phyloP scores from a whole-genome alignment of 352 stramenopile genomes.

The Detonula confervacea region DNA sequence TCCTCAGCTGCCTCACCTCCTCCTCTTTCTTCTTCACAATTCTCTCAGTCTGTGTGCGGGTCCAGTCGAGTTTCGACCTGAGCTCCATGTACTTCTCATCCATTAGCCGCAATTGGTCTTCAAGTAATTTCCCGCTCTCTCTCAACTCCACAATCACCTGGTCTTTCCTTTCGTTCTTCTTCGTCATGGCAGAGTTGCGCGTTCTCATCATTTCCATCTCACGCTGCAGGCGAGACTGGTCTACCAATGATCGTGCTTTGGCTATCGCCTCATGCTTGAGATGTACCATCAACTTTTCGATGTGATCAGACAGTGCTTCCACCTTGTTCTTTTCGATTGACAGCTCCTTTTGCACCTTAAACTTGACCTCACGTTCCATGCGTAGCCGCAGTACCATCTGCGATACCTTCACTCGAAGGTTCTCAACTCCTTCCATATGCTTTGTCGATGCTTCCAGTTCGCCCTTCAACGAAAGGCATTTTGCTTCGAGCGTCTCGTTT shows the following conservation, averaged over 20 bases:
- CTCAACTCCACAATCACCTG: slow-evolving; percentile 90
- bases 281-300: slow-evolving; percentile 96
- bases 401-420: slow-evolving; percentile 69
- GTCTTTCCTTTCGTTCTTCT: slow-evolving; percentile 89
- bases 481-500: slow-evolving; percentile 35
- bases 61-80: slow-evolving; percentile 95
- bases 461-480: slow-evolving; percentile 38
- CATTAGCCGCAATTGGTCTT: slow-evolving; percentile 96
- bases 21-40: slow-evolving; percentile 57
- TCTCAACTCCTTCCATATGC: slow-evolving; percentile 31
- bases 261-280: slow-evolving; percentile 93
- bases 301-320: slow-evolving; percentile 91
- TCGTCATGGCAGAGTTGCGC: slow-evolving; percentile 79
- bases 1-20: slow-evolving; percentile 36
- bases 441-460: slow-evolving; percentile 22
- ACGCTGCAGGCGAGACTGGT: slow-evolving; percentile 87
- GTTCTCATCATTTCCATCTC: slow-evolving; percentile 86
- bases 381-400: slow-evolving; percentile 88
- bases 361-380: slow-evolving; percentile 89
- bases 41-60: slow-evolving; percentile 80
- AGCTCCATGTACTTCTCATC: slow-evolving; percentile 97
- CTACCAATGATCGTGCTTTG: slow-evolving; percentile 90
- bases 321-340: slow-evolving; percentile 89
- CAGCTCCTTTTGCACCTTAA: slow-evolving; percentile 81
- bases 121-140: slow-evolving; percentile 92